These are phyloP conservation scores for Allantophomopsis cytisporea DNA, from an alignment of 2,329 filamentous ascomycete genomes.

Conservation along the genomic window DNA sequence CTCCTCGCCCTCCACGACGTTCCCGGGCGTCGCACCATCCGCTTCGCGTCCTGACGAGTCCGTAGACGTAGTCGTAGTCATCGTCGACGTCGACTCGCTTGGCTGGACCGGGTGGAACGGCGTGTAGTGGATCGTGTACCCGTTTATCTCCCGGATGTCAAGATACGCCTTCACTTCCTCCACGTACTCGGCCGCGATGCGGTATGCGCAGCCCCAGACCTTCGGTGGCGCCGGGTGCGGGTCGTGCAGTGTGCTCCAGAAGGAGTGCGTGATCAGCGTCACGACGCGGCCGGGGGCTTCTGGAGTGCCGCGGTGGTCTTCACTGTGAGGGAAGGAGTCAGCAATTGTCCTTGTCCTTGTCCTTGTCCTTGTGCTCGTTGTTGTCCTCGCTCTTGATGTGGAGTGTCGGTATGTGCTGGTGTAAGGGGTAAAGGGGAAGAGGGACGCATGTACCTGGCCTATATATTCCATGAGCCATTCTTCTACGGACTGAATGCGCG, in stretches of 20 bases:
- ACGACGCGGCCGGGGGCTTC: slow-evolving; percentile 81
- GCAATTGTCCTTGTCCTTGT: not conserved
- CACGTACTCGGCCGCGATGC: slow-evolving; percentile 60
- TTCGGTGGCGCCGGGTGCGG: slow-evolving; percentile 47
- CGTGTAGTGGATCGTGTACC: slow-evolving; percentile 87
- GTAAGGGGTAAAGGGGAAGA: not conserved
- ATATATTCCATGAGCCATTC: slow-evolving; percentile 2
- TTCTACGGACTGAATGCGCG: not conserved
- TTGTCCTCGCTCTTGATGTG: no score
- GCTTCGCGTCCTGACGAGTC: no score
- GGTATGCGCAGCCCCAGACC: slow-evolving; percentile 91
- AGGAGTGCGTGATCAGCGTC: slow-evolving; percentile 73
- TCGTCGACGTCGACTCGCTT: no score
- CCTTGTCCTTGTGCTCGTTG: no score
- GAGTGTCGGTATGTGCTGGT: no score
- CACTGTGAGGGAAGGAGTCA: slow-evolving; percentile 32
- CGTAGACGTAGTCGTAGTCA: no score
- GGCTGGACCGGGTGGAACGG: slow-evolving; percentile 49
- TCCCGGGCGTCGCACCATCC: no score
- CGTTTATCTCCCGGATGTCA: slow-evolving; percentile 94
- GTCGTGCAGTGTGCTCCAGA: slow-evolving; percentile 65
- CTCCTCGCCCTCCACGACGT: slow-evolving; percentile 18
- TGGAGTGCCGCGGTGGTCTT: slow-evolving; percentile 90
- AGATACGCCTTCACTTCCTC: slow-evolving; percentile 79
- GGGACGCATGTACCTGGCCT: slow-evolving; percentile 17